phyloP scores from a whole-genome alignment of 2,329 filamentous ascomycete genomes.

The Colletotrichum australisinense region DNA sequence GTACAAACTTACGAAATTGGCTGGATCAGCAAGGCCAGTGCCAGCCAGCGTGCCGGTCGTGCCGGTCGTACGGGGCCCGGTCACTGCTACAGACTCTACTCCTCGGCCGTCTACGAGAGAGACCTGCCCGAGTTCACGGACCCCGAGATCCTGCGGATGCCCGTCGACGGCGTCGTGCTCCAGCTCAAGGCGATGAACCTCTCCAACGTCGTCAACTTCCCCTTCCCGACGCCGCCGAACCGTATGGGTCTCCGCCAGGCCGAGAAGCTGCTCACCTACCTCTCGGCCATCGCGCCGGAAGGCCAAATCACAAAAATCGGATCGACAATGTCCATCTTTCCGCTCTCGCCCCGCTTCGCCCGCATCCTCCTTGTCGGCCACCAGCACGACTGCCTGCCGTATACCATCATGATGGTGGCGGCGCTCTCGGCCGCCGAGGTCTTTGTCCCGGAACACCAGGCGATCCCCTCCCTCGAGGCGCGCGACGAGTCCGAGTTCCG shows the following conservation, averaged over 20 bases:
- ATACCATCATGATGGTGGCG: conserved; percentile 89
- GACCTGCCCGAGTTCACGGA: conserved; percentile 89
- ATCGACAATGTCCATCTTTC: conserved; percentile 86
- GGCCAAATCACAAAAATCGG: conserved; percentile 85
- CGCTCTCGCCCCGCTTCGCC: conserved; percentile 88
- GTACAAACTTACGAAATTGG: conserved; percentile 96
- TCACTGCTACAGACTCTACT: conserved; percentile 95
- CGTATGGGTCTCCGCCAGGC: conserved; percentile 81
- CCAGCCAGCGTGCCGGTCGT: conserved; percentile 90
- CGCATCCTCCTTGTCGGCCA: conserved; percentile 93
- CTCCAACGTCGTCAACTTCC: conserved; percentile 91
- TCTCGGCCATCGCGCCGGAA: conserved; percentile 79
- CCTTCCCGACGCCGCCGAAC: conserved; percentile 92
- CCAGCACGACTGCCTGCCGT: conserved; percentile 82
- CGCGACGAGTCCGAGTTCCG: conserved; percentile 61
- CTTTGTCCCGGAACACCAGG: conserved; percentile 85
- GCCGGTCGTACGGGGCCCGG: conserved; percentile 95
- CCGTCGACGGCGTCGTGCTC: conserved; percentile 91
- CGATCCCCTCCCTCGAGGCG: conserved; percentile 68
- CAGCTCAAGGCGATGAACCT: conserved; percentile 96
- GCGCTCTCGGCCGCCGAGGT: conserved; percentile 89
- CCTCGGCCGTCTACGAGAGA: conserved; percentile 91
- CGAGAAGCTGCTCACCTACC: conserved; percentile 86
- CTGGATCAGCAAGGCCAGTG: conserved; percentile 98
- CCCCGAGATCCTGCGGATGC: conserved; percentile 90